Evolutionary conservation across 2,329 filamentous ascomycete species (phyloP).

Genomic region (Teratosphaeriaceae sp.): DNA sequence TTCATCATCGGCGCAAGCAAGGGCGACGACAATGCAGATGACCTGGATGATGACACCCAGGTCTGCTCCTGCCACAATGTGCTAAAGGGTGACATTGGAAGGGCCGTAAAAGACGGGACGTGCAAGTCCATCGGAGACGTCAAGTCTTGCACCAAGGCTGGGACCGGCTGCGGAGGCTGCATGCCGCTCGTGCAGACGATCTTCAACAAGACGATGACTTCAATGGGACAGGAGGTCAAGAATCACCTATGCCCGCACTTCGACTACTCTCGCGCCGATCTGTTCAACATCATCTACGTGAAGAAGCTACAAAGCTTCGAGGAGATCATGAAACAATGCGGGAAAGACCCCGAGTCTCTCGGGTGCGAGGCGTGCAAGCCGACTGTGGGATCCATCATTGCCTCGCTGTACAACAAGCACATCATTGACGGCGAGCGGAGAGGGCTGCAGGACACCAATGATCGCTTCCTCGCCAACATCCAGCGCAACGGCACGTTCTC

Average conservation of each 20-base stretch:
- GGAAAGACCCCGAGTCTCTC: slow-evolving; percentile 62
- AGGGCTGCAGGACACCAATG: slow-evolving; percentile 85
- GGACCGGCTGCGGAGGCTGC: slow-evolving; percentile 84
- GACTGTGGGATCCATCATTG: slow-evolving; percentile 69
- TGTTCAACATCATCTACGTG: slow-evolving; percentile 85
- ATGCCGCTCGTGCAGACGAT: slow-evolving; percentile 83
- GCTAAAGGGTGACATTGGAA: slow-evolving; percentile 71
- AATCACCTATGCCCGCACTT: slow-evolving; percentile 85
- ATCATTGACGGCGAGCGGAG: slow-evolving; percentile 64
- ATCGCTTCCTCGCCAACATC: slow-evolving; percentile 81
- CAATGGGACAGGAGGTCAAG: slow-evolving; percentile 79
- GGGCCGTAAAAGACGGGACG: slow-evolving; percentile 64
- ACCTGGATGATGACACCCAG: slow-evolving; percentile 78
- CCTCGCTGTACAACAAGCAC: slow-evolving; percentile 77
- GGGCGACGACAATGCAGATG: slow-evolving; percentile 67
- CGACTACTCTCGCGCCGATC: slow-evolving; percentile 71
- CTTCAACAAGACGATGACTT: slow-evolving; percentile 81
- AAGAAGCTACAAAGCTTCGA: slow-evolving; percentile 67
- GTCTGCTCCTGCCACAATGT: slow-evolving; percentile 94
- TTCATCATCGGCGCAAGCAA: slow-evolving; percentile 75
- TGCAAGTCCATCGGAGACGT: slow-evolving; percentile 78
- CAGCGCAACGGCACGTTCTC: slow-evolving; percentile 89
- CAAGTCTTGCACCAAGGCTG: slow-evolving; percentile 86
- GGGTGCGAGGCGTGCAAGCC: slow-evolving; percentile 88
- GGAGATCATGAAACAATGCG: slow-evolving; percentile 72